Evolutionary conservation across 257 asterid genomes (phyloP).

Genomic region (Scutellaria galericulata): DNA sequence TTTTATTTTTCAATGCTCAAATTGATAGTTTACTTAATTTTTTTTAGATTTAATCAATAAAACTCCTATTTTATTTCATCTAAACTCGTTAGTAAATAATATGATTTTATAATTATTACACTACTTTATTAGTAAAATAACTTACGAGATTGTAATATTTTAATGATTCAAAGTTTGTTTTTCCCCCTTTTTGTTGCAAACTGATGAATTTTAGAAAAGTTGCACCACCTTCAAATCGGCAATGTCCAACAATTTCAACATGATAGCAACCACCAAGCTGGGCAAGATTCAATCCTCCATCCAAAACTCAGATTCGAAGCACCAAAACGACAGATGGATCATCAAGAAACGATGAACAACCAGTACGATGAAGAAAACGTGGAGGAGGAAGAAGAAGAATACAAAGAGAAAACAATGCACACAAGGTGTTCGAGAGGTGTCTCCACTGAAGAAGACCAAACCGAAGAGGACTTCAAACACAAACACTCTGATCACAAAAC

Average conservation of each 20-base stretch:
- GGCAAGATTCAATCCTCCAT: conserved; percentile 34
- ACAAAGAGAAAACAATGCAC: conserved; percentile 47
- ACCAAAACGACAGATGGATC: conserved; percentile 37
- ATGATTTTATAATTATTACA: no score
- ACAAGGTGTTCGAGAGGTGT: conserved; percentile 62
- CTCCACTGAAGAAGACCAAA: conserved; percentile 54
- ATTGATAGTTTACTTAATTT: no score
- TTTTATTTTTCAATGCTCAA: no score
- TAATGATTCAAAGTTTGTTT: no score
- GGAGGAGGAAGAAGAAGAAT: conserved; percentile 39
- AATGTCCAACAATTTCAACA: conserved; percentile 19
- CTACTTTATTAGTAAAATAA: no score
- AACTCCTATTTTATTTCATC: no score
- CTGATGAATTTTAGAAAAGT: conserved; percentile 44
- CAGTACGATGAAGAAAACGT: conserved; percentile 5
- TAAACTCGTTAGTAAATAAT: no score
- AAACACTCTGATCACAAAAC: neutral
- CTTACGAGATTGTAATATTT: no score
- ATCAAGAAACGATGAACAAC: conserved; percentile 33
- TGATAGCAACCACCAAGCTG: conserved; percentile 15
- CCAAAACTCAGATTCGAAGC: conserved; percentile 46
- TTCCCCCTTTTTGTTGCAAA: neutral
- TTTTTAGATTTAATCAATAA: no score
- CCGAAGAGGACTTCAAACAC: conserved; percentile 36
- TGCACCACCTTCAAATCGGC: conserved; percentile 51